Percentiles rank a stretch among this genome's conserved stretches.
These are phyloP conservation scores for Candida andamanensis DNA, from an alignment of 805 yeast species.

Conservation along the genomic window DNA sequence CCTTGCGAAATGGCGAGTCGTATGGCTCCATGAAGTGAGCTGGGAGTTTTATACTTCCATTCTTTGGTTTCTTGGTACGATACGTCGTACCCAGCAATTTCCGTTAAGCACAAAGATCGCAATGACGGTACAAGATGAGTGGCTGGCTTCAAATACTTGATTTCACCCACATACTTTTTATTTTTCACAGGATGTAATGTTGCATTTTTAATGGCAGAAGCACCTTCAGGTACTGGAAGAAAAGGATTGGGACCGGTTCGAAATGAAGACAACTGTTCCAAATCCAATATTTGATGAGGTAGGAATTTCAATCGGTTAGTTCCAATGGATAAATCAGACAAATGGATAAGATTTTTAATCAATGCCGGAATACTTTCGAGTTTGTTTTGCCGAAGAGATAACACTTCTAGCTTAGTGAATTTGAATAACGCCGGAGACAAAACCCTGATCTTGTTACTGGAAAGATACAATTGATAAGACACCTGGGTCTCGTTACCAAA, in stretches of 20 bases:
- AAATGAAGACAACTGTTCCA: slow-evolving; percentile 39
- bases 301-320: slow-evolving; percentile 46
- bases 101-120: slow-evolving; percentile 43
- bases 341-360: slow-evolving; percentile 34
- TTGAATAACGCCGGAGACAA: slow-evolving; percentile 49
- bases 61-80: slow-evolving; percentile 48
- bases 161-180: slow-evolving; percentile 18
- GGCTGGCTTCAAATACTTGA: slow-evolving; percentile 19
- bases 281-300: slow-evolving; percentile 49
- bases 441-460: slow-evolving; percentile 44
- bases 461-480: slow-evolving; percentile 45
- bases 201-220: slow-evolving; percentile 13
- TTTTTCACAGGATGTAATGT: slow-evolving; percentile 22
- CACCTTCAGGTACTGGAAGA: slow-evolving; percentile 21
- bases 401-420: slow-evolving; percentile 45
- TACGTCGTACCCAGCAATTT: slow-evolving; percentile 47
- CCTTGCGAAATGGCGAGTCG: slow-evolving; percentile 52
- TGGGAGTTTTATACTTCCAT: slow-evolving; percentile 50
- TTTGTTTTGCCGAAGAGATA: slow-evolving; percentile 48
- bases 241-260: slow-evolving; percentile 54
- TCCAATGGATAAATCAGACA: slow-evolving; percentile 49
- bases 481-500: slow-evolving; percentile 17
- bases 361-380: slow-evolving; percentile 44
- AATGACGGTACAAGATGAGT: slow-evolving; percentile 38
- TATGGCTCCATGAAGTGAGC: slow-evolving; percentile 39